Evolutionary conservation across 1,139 yeast genomes (phyloP).

Genomic region (Candida sp.): DNA sequence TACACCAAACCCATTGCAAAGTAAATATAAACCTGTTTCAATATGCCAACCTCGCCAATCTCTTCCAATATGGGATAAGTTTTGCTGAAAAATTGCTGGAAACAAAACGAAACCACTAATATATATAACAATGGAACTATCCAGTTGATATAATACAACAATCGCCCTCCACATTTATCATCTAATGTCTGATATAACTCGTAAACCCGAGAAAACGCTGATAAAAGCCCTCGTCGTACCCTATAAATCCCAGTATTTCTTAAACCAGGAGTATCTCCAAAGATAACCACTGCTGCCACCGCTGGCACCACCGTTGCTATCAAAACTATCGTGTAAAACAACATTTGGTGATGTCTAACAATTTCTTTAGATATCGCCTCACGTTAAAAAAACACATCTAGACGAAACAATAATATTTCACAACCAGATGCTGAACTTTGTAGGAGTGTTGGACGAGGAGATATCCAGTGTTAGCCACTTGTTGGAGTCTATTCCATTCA

Average conservation of each 20-base stretch:
- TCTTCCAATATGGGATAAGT: constrained; percentile 28
- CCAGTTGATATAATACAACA: constrained; percentile 26
- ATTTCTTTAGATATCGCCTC: not conserved
- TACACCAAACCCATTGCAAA: constrained; percentile 36
- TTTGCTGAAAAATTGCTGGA: constrained; percentile 41
- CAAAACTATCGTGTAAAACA: not conserved
- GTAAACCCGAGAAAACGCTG: constrained; percentile 1
- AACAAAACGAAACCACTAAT: constrained; percentile 41
- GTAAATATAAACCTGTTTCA: constrained; percentile 18
- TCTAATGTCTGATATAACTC: constrained; percentile 8
- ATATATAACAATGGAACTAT: constrained; percentile 50
- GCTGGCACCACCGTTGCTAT: not conserved
- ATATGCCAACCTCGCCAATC: constrained; percentile 2
- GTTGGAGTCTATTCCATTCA: constrained; percentile 34
- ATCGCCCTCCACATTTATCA: constrained; percentile 10
- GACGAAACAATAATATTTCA: not conserved
- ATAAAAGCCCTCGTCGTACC: constrained; percentile 11
- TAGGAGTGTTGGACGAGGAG: constrained; percentile 21
- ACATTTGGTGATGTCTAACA: not conserved
- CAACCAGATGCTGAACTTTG: constrained; percentile 9
- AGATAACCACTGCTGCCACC: constrained; percentile 23
- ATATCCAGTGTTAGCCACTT: constrained; percentile 25
- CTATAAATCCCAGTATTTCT: constrained; percentile 30
- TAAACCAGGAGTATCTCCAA: constrained; percentile 54
- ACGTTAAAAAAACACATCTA: not conserved